phyloP scores from a whole-genome alignment of 495 filamentous ascomycete species.

The Alectoria sarmentosa region DNA sequence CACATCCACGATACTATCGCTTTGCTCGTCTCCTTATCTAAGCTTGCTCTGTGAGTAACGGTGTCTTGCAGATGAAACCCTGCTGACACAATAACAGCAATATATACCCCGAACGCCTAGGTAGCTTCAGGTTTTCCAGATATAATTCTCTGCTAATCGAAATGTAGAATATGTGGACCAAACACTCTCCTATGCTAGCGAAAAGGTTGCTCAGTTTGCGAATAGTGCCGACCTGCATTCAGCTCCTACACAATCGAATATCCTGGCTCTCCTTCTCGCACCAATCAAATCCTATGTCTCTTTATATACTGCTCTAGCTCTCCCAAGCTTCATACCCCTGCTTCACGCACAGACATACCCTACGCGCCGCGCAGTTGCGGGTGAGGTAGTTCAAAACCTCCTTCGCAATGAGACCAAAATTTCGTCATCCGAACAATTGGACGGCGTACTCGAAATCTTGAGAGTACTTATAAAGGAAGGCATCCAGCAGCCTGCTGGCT shows the following conservation, averaged over 20 bases:
- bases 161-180: slow-evolving; percentile 83
- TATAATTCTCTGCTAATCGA: slow-evolving; percentile 9
- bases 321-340: slow-evolving; percentile 86
- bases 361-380: slow-evolving; percentile 82
- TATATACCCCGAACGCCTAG: slow-evolving; percentile 80
- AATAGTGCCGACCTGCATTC: slow-evolving; percentile 94
- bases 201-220: slow-evolving; percentile 81
- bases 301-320: slow-evolving; percentile 83
- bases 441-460: slow-evolving; percentile 80
- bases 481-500: slow-evolving; percentile 72
- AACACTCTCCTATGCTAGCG: slow-evolving; percentile 78
- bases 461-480: slow-evolving; percentile 92
- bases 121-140: slow-evolving; percentile 23
- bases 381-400: slow-evolving; percentile 71
- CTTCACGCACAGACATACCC: slow-evolving; percentile 89
- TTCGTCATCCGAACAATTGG: slow-evolving; percentile 66
- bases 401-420: slow-evolving; percentile 75
- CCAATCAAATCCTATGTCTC: slow-evolving; percentile 86
- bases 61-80: neutral
- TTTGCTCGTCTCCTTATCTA: slow-evolving; percentile 81
- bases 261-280: slow-evolving; percentile 78
- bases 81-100: slow-evolving; percentile 44
- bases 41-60: slow-evolving; percentile 64
- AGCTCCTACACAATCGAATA: slow-evolving; percentile 73
- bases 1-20: slow-evolving; percentile 94